Evolutionary conservation across 495 filamentous ascomycete species (phyloP), one percentile per base, ranked within the genome.

Genomic region (Penicillium bialowiezense): DNA sequence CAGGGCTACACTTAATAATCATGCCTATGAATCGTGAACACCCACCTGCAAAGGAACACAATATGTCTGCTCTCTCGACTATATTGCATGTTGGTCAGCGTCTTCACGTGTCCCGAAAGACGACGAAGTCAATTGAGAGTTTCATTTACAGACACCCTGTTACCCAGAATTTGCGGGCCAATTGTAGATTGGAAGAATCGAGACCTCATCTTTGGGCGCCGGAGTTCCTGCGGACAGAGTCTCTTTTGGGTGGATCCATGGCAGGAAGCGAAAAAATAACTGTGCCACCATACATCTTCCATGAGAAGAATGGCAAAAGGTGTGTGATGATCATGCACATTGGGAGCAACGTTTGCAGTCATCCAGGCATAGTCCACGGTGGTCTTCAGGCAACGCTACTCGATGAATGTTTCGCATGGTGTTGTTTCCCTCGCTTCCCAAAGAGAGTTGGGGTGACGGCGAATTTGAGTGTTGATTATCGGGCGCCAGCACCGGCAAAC

Each of bases 401-500:
- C 26, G 92, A 97, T 56, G 92, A 97, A 64, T 88, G 87, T 0
- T 70, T 97, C 14, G 91, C 86, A 43, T 74, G 89, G 39, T 95
- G 90, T 65, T 95, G 88, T 59, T 95, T 95, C 58, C 81, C 84
- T 3, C 87, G 86, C 32, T 69, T 97, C 51, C 92, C 92, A 21
- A 89, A 88, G 55, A 85, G 87, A 58, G 78, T 96, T 32, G 92
- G 83, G 37, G 82, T 96, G 60, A 97, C 91, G 24, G 92, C 92
- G 32, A 93, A 84, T 58, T 67, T 97, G 54, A 91, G 86, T 45
- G 81, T 97, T 60, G 87, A 92, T 62, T 97, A 96, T 69, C 79
- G 83, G 54, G 75, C 75, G 23, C 91, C 91, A 5, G 83, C 82
- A 26, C 74, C 76, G 58, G 88, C 91, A 13, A 76, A 80, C 14